Evolutionary conservation across 1,139 yeast species (phyloP).

Genomic region (Taphrina sp.): DNA sequence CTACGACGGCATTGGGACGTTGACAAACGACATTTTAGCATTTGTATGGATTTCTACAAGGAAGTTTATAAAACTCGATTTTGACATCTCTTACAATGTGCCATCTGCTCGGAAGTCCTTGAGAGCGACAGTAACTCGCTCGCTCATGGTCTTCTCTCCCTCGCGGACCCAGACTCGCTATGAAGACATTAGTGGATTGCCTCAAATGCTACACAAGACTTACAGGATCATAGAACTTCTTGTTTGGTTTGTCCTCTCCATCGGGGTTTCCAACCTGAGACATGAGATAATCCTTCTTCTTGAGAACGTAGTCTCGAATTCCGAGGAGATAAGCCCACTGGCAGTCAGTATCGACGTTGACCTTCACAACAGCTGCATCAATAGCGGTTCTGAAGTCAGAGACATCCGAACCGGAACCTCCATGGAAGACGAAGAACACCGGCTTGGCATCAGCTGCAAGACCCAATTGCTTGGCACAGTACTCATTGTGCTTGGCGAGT

Average conservation of each 20-base stretch:
- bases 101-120: slow-evolving; percentile 64
- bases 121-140: slow-evolving; percentile 80
- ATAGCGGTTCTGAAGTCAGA: slow-evolving; percentile 89
- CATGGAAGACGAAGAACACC: slow-evolving; percentile 98
- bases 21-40: no score
- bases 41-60: no score
- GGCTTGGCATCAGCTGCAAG: slow-evolving; percentile 60
- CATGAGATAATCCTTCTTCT: slow-evolving; percentile 90
- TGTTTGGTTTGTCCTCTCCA: slow-evolving; percentile 95
- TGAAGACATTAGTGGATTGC: no score
- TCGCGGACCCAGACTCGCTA: slow-evolving; percentile 99
- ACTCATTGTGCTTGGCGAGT: slow-evolving; percentile 92
- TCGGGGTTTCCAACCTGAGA: slow-evolving; percentile 98
- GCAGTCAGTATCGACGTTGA: slow-evolving; percentile 98
- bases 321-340: slow-evolving; percentile 95
- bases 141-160: slow-evolving; percentile 98
- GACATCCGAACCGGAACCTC: slow-evolving; percentile 98
- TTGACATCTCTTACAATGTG: no score
- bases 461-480: slow-evolving; percentile 61
- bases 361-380: slow-evolving; percentile 94
- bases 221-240: slow-evolving; percentile 35
- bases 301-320: slow-evolving; percentile 93
- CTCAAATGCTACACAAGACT: no score
- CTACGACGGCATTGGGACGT: no score
- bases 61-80: no score